Evolutionary conservation across 1,139 yeast species (phyloP), one percentile per base, ranked within the genome.

Genomic region (Magnusiomyces fungicola): DNA sequence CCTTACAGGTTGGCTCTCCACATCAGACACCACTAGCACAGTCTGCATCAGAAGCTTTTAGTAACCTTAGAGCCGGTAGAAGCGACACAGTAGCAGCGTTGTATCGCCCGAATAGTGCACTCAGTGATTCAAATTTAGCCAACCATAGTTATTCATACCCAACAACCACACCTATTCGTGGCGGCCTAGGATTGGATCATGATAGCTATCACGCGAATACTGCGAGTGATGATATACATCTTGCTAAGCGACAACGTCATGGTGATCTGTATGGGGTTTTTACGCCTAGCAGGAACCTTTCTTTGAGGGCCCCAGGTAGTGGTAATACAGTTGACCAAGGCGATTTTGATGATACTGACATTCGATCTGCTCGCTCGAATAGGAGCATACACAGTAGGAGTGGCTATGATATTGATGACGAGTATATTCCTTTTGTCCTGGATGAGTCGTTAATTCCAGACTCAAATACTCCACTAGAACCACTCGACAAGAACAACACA

Each of bases 381-480:
- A n/a, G n/a, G n/a, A n/a, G n/a, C n/a, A n/a, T n/a, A n/a, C 38
- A 34, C 21, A 23, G 19, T 5, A 10, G 23, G 12, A 19, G 38
- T 18, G 38, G 38, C 14, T 21, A 25, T 25, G 19, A n/a, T 5
- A 0, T 46, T 69, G 51, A 69, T 73, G 72, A 70, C 33, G 63
- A 63, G 41, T 73, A 69, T 50, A 67, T 65, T 27, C 54, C 56
- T 4, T 61, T 61, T 12, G 51, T 50, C 4, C 45, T 54, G 3
- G 63, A 59, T 18, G 61, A 59, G 23, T 55, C 52, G 14, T 51
- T 54, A 23, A 53, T 58, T 18, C 63, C 65, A 2, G 54, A 49
- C 14, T 47, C 56, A 6, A 53, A 53, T 18, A 50, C 51, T 12
- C 66, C 86, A 0, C 62, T 81, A 48, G 78, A 76, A 22, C 86